Evolutionary conservation across 139 green algal genomes (phyloP).

Genomic region (Micractinium sp.): DNA sequence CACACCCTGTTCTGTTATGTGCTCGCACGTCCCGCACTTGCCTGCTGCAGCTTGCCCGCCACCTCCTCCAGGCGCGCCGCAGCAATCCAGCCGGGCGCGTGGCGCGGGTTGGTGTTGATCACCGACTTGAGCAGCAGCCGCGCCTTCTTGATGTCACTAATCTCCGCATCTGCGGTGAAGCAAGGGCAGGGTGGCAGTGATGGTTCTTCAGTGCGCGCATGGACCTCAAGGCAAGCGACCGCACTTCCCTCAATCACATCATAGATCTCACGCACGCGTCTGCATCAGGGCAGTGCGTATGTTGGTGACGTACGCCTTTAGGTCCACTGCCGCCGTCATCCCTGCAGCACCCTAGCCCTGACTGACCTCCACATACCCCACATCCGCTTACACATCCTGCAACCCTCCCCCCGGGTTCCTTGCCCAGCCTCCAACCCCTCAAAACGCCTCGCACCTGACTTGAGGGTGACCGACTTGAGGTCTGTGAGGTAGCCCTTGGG

Average conservation of each 20-base stretch:
- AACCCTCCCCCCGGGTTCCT: no score
- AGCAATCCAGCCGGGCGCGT: constrained; percentile 97
- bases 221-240: not conserved
- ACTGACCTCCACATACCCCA: no score
- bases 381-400: no score
- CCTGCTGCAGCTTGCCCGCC: constrained; percentile 67
- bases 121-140: constrained; percentile 95
- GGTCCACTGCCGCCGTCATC: no score
- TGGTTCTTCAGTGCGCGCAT: no score
- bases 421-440: not conserved
- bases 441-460: constrained; percentile 51
- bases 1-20: no score
- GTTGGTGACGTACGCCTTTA: no score
- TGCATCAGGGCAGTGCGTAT: not conserved
- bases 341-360: no score
- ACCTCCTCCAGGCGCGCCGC: constrained; percentile 89
- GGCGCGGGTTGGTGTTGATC: constrained; percentile 95
- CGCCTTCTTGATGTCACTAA: constrained; percentile 98
- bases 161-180: constrained; percentile 80
- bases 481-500: constrained; percentile 99
- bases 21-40: no score
- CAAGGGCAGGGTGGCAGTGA: no score
- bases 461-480: constrained; percentile 82
- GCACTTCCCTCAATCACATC: no score
- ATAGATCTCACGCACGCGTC: not conserved